Percentiles rank a stretch among this genome's conserved stretches.
These are phyloP conservation scores for Tetrapisispora phaffii DNA, from an alignment of 805 yeast species.

Conservation along the genomic window DNA sequence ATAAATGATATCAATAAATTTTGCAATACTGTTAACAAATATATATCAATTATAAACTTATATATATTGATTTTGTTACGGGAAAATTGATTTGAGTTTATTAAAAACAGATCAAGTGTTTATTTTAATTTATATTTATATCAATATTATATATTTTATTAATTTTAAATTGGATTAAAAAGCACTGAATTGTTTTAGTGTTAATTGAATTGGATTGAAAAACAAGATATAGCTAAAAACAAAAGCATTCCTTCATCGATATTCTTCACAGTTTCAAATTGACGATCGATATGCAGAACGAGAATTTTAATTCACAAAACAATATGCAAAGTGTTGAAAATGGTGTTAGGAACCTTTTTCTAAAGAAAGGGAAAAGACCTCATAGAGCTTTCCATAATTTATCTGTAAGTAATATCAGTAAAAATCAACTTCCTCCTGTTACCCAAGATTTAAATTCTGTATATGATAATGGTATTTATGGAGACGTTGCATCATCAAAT, in stretches of 20 bases:
- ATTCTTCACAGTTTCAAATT: neutral
- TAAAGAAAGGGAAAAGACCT: slow-evolving; percentile 23
- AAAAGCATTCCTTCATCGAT: neutral
- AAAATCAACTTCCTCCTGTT: slow-evolving; percentile 1
- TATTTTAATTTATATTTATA: no score
- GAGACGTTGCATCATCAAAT: neutral
- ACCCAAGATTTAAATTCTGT: neutral
- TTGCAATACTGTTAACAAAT: no score
- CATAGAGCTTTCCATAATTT: slow-evolving; percentile 25
- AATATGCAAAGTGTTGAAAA: slow-evolving; percentile 7
- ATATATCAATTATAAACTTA: no score
- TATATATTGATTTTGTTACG: no score
- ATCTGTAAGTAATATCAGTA: slow-evolving; percentile 1
- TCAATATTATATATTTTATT: no score
- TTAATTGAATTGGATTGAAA: no score
- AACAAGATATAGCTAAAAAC: neutral
- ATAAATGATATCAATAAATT: no score
- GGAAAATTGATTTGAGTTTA: no score
- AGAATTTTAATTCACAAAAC: neutral
- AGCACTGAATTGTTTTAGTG: no score
- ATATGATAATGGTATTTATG: neutral
- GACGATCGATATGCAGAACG: neutral
- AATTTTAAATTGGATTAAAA: no score
- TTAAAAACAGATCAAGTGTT: no score
- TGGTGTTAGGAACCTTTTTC: slow-evolving; percentile 4